Evolutionary conservation across 805 yeast species (phyloP).

Genomic region (Candida ascalaphidarum): DNA sequence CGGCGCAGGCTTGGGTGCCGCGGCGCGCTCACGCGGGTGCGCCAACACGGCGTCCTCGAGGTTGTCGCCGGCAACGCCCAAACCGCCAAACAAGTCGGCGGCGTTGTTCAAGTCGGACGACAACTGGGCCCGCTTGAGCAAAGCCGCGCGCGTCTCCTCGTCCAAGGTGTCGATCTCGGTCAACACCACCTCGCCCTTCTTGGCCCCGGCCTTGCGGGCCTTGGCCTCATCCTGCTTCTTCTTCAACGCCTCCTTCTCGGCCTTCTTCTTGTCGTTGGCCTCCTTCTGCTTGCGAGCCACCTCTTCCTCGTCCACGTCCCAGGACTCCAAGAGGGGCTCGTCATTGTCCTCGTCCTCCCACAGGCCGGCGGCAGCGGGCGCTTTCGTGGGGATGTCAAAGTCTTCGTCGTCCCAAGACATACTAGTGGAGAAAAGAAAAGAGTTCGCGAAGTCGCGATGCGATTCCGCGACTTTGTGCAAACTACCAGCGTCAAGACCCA

Average conservation of each 20-base stretch:
- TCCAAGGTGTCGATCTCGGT: slow-evolving; percentile 64
- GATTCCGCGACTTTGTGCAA: too few relatives aligned
- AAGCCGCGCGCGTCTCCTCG: slow-evolving; percentile 62
- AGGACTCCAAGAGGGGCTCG: slow-evolving; percentile 70
- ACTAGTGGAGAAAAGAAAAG: too few relatives aligned
- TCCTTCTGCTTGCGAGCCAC: slow-evolving; percentile 40
- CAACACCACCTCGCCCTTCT: slow-evolving; percentile 28
- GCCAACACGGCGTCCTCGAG: slow-evolving; percentile 30
- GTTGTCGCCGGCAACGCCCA: slow-evolving; percentile 37
- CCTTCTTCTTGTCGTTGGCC: slow-evolving; percentile 31
- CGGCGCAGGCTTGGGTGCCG: slow-evolving; percentile 27
- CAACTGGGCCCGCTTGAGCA: slow-evolving; percentile 72
- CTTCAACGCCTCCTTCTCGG: slow-evolving; percentile 37
- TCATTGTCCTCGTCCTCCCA: slow-evolving; percentile 84
- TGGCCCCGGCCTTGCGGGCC: slow-evolving; percentile 37
- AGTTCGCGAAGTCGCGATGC: too few relatives aligned
- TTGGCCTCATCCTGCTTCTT: slow-evolving; percentile 36
- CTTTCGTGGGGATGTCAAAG: slow-evolving; percentile 55
- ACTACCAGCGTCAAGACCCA: too few relatives aligned
- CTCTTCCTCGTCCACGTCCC: slow-evolving; percentile 82
- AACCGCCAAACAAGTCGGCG: slow-evolving; percentile 80
- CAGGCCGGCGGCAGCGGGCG: slow-evolving; percentile 47
- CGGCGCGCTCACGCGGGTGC: slow-evolving; percentile 44
- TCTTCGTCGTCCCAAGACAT: slow-evolving; percentile 85
- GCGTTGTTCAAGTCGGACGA: slow-evolving; percentile 88